A percentile compares a stretch with the other conserved stretches of the same genome.
These are phyloP conservation scores for Berkeleyomyces basicola DNA, from an alignment of 2,329 filamentous ascomycete genomes.

Conservation along the genomic window DNA sequence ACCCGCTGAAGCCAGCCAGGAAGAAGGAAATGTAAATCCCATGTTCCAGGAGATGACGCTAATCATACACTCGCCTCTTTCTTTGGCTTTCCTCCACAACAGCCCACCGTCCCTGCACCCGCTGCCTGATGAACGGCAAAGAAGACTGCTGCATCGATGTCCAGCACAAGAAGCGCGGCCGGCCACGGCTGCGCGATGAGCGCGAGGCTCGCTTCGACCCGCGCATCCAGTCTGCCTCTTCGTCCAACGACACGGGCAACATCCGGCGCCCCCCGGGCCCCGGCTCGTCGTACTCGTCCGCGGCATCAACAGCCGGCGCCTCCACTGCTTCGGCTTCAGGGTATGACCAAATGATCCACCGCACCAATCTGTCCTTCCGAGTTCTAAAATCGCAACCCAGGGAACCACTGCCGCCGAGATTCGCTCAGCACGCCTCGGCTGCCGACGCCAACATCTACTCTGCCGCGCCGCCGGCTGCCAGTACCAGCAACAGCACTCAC, in stretches of 20 bases:
- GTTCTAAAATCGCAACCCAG: conserved; percentile 37
- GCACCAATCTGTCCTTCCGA: conserved; percentile 22
- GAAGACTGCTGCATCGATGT: conserved; percentile 69
- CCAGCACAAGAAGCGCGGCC: conserved; percentile 69
- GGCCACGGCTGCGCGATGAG: conserved; percentile 61
- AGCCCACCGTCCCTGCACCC: conserved; percentile 63
- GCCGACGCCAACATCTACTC: conserved; percentile 33
- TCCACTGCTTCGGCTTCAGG: conserved; percentile 17
- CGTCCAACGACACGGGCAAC: conserved; percentile 19
- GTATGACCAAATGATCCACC: conserved; percentile 20
- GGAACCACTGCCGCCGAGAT: conserved; percentile 32
- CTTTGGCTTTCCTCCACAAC: conserved; percentile 12
- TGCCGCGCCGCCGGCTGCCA: neutral
- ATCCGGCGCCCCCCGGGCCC: conserved; percentile 11
- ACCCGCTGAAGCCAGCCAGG: neutral
- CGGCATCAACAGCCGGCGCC: neutral
- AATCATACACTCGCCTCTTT: neutral
- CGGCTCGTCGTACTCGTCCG: conserved; percentile 7
- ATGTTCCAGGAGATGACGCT: neutral
- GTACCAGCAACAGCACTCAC: conserved; percentile 22
- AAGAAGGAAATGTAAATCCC: neutral
- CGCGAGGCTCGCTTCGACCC: conserved; percentile 42
- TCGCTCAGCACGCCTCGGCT: conserved; percentile 32
- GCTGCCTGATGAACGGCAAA: conserved; percentile 64
- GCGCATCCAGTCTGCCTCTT: conserved; percentile 22